Evolutionary conservation across 208 protist genomes (phyloP).

Genomic region (Leishmania aethiopica): DNA sequence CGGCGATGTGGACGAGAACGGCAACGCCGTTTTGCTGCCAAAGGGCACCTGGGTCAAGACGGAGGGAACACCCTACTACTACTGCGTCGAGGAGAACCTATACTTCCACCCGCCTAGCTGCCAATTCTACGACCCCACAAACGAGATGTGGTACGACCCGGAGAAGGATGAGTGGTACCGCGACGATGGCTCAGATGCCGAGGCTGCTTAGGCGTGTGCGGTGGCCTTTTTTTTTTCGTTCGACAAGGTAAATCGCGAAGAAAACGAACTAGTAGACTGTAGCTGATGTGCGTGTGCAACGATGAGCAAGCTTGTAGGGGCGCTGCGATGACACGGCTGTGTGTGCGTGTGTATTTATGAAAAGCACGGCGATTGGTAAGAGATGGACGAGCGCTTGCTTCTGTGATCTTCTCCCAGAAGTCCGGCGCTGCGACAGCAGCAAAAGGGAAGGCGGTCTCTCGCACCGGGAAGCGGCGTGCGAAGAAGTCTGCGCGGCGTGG

Average conservation of each 20-base stretch:
- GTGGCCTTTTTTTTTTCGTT: background rate
- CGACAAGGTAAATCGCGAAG: background rate
- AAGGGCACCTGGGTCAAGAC: constrained; percentile 82
- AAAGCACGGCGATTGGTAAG: too few species aligned
- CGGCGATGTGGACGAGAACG: constrained; percentile 52
- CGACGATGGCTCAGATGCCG: constrained; percentile 47
- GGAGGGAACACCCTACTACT: constrained; percentile 89
- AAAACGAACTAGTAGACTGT: background rate
- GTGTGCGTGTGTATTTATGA: background rate
- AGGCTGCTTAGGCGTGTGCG: constrained; percentile 16
- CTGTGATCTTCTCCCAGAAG: background rate
- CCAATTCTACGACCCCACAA: constrained; percentile 91
- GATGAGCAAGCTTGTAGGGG: background rate
- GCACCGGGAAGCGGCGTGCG: background rate
- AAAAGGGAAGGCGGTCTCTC: background rate
- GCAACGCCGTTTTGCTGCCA: constrained; percentile 65
- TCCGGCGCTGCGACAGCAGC: background rate
- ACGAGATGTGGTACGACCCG: constrained; percentile 91
- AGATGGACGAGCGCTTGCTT: background rate
- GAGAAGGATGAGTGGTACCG: constrained; percentile 90
- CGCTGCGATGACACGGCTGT: background rate
- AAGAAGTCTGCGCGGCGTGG: background rate
- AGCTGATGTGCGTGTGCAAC: background rate
- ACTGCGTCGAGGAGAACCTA: constrained; percentile 82
- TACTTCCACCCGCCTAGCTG: constrained; percentile 91